Evolutionary conservation across 108 stramenopile genomes (phyloP).

Genomic region (Skeletonema grethae): DNA sequence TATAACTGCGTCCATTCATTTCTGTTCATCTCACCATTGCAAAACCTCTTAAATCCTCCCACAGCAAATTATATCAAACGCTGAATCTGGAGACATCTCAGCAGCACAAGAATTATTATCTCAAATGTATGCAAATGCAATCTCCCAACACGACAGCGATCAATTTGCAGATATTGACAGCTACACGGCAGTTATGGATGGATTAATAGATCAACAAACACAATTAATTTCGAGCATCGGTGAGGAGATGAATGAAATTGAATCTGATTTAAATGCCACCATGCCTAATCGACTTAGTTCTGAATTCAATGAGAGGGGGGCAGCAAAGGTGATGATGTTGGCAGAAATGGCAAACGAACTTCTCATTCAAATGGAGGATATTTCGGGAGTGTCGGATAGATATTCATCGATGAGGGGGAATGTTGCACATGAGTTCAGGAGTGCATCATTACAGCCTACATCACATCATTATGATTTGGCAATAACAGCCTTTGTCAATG

Average conservation of each 20-base stretch:
- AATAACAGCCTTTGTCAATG: conserved; percentile 36
- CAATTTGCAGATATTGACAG: conserved; percentile 40
- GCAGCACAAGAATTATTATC: conserved; percentile 28
- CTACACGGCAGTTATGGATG: conserved; percentile 44
- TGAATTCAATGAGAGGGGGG: conserved; percentile 12
- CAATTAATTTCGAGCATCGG: conserved; percentile 16
- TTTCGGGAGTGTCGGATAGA: conserved; percentile 47
- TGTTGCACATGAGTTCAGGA: conserved; percentile 10
- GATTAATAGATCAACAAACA: conserved; percentile 31
- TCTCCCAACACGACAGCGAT: conserved; percentile 12
- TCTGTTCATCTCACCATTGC: not conserved
- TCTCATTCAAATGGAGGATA: conserved; percentile 49
- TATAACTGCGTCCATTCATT: not conserved
- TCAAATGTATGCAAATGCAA: conserved; percentile 32
- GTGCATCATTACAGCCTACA: conserved; percentile 29
- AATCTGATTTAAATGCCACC: conserved; percentile 13
- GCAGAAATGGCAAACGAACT: conserved; percentile 42
- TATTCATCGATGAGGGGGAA: conserved; percentile 43
- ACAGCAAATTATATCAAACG: conserved; percentile 32
- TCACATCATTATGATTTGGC: conserved; percentile 47
- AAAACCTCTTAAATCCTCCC: not conserved
- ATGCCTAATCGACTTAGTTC: conserved; percentile 9
- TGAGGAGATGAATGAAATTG: conserved; percentile 4
- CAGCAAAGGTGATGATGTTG: conserved; percentile 18
- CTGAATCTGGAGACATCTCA: conserved; percentile 37